Conservation (phyloP, 768 basidiomycete genomes). For the Cytidiella melzeri region DNA sequence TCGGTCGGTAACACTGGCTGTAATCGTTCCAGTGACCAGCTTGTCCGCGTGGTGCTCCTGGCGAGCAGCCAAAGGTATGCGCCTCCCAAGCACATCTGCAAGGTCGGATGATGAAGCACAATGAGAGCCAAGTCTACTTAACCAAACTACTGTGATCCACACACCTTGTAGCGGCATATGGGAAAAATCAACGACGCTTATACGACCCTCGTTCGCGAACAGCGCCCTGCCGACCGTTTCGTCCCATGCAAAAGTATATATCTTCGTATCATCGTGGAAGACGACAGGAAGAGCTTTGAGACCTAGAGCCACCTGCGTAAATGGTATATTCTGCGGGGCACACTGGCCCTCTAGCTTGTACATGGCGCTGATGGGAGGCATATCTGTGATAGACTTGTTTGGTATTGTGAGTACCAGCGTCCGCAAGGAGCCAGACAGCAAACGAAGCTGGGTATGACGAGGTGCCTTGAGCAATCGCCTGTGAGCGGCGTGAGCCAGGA, state of each 20-base stretch:
- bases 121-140: no score
- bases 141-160: no score
- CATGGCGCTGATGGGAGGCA: neutral
- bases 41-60: no score
- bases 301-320: neutral
- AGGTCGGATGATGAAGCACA: no score
- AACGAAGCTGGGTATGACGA: neutral
- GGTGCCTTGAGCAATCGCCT: neutral
- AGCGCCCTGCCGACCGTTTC: neutral
- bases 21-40: no score
- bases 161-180: no score
- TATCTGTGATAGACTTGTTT: neutral
- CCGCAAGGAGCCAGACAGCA: neutral
- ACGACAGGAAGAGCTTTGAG: neutral
- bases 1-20: no score
- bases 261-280: neutral
- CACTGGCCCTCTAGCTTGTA: neutral
- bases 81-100: no score
- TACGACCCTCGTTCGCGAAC: neutral
- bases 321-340: no score
- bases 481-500: neutral
- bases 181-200: neutral
- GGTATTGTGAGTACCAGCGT: neutral
- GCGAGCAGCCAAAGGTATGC: no score
- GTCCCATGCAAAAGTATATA: neutral